Percentiles rank a stretch among this genome's conserved stretches.
phyloP scores from a whole-genome alignment of 495 filamentous ascomycete genomes.

The Penicillium dipodomyicola region DNA sequence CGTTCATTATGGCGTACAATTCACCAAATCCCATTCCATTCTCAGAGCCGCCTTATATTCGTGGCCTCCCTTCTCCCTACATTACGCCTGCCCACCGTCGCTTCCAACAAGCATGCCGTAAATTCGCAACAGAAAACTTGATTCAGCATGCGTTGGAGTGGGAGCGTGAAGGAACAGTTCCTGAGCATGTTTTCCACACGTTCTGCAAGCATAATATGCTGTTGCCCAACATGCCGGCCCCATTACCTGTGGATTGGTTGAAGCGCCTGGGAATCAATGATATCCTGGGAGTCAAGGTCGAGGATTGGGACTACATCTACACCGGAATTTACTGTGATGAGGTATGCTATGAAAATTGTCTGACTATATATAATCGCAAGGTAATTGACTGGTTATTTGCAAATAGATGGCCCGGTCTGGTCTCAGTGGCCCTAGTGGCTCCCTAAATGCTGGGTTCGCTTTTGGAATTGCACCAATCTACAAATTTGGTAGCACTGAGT shows the following conservation, averaged over 20 bases:
- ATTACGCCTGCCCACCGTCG: constrained; percentile 57
- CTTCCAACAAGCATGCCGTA: constrained; percentile 68
- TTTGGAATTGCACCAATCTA: constrained; percentile 69
- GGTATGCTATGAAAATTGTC: constrained; percentile 21
- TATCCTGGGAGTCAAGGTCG: constrained; percentile 66
- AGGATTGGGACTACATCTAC: constrained; percentile 74
- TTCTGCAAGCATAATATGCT: constrained; percentile 65
- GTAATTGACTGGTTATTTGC: background rate
- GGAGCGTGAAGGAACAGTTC: constrained; percentile 61
- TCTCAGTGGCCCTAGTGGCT: constrained; percentile 55
- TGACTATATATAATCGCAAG: background rate
- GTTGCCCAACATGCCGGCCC: constrained; percentile 61
- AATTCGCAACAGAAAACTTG: constrained; percentile 60
- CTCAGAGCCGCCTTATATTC: constrained; percentile 70
- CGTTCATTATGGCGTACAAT: constrained; percentile 32
- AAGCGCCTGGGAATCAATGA: constrained; percentile 62
- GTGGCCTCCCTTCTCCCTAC: constrained; percentile 67
- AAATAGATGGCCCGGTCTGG: constrained; percentile 60
- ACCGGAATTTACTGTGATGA: constrained; percentile 68
- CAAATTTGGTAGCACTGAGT: constrained; percentile 58
- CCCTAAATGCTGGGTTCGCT: constrained; percentile 64
- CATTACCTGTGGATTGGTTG: constrained; percentile 65
- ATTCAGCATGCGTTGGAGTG: constrained; percentile 61
- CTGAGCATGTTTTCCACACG: constrained; percentile 56
- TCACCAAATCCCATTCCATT: constrained; percentile 58